Conservation (phyloP, 2,329 filamentous ascomycete species). For the Tricladium varicosporioides region DNA sequence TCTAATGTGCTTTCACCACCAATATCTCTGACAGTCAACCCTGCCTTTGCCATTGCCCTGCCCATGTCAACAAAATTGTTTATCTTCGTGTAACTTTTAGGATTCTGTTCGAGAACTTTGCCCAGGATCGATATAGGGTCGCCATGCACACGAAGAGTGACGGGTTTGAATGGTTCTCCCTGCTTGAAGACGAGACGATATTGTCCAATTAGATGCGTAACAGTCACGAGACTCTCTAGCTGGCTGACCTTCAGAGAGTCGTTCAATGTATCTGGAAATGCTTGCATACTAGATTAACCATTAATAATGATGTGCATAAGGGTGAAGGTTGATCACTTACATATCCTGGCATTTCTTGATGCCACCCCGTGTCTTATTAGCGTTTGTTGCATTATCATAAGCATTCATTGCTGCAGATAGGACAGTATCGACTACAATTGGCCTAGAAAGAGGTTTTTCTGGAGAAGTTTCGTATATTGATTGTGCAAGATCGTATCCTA, state of each 20-base stretch:
- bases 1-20: slow-evolving; percentile 10
- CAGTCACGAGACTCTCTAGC: slow-evolving; percentile 63
- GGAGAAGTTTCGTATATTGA: slow-evolving; percentile 57
- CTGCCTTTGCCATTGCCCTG: slow-evolving; percentile 61
- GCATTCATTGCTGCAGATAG: slow-evolving; percentile 63
- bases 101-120: slow-evolving; percentile 74
- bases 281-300: slow-evolving; percentile 49
- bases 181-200: slow-evolving; percentile 78
- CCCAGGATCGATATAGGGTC: slow-evolving; percentile 73
- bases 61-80: slow-evolving; percentile 72
- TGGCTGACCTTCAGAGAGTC: slow-evolving; percentile 51
- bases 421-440: slow-evolving; percentile 58
- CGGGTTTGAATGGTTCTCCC: slow-evolving; percentile 75
- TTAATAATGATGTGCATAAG: slow-evolving; percentile 20
- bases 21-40: slow-evolving; percentile 38
- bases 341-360: slow-evolving; percentile 77
- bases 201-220: slow-evolving; percentile 72
- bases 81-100: slow-evolving; percentile 69
- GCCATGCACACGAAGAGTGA: slow-evolving; percentile 71
- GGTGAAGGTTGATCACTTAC: slow-evolving; percentile 42
- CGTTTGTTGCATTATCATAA: slow-evolving; percentile 81
- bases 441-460: slow-evolving; percentile 47
- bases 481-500: slow-evolving; percentile 61
- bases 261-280: slow-evolving; percentile 59
- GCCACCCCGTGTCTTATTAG: slow-evolving; percentile 71